Evolutionary conservation across 768 basidiomycete species (phyloP).

Genomic region (Clitopilus hobsonii): DNA sequence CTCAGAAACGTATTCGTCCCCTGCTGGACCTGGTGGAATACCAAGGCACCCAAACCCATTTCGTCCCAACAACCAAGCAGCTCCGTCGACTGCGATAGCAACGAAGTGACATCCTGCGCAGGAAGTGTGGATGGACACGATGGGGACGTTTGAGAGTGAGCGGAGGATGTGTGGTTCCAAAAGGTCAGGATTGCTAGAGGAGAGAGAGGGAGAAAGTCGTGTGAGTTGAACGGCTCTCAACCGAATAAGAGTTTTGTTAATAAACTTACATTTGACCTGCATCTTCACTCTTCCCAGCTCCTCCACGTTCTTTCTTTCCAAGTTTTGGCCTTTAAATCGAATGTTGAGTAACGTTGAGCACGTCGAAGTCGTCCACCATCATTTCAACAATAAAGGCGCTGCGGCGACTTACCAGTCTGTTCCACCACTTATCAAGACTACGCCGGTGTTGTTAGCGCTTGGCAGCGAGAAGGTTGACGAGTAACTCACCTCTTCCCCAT

Average conservation of each 20-base stretch:
- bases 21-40: slow-evolving; percentile 40
- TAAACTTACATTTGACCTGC: slow-evolving; percentile 31
- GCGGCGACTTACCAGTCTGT: slow-evolving; percentile 70
- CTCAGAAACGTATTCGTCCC: slow-evolving; percentile 63
- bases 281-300: slow-evolving; percentile 37
- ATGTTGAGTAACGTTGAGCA: slow-evolving; percentile 1
- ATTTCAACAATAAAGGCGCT: slow-evolving; percentile 3
- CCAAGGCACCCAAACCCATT: slow-evolving; percentile 62
- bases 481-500: slow-evolving; percentile 4
- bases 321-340: slow-evolving; percentile 63
- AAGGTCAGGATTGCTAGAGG: slow-evolving; percentile 66
- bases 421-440: slow-evolving; percentile 83
- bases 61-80: slow-evolving; percentile 89
- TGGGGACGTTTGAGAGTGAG: slow-evolving; percentile 77
- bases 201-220: background rate
- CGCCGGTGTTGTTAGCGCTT: slow-evolving; percentile 5
- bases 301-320: slow-evolving; percentile 68
- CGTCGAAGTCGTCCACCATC: background rate
- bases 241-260: background rate
- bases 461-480: background rate
- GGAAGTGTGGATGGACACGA: slow-evolving; percentile 67
- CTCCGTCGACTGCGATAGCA: slow-evolving; percentile 66
- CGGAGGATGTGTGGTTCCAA: slow-evolving; percentile 87
- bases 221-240: background rate
- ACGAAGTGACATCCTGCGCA: slow-evolving; percentile 76